phyloP scores from a whole-genome alignment of 768 basidiomycete species.

The Zangia roseola region DNA sequence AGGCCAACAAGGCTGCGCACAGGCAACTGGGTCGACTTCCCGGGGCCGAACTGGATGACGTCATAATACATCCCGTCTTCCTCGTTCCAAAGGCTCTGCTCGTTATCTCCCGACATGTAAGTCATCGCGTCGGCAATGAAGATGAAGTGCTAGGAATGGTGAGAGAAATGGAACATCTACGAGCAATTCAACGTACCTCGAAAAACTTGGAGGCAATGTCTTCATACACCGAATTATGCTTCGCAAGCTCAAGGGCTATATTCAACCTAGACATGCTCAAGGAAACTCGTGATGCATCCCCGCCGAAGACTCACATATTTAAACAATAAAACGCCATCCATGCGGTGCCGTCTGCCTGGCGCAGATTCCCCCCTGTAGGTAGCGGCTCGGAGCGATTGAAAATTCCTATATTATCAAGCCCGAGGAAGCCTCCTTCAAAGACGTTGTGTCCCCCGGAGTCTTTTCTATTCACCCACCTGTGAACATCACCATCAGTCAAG shows the following conservation, averaged over 20 bases:
- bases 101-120: conserved; percentile 73
- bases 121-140: conserved; percentile 99
- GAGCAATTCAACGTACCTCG: conserved; percentile 46
- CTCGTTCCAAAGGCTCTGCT: conserved; percentile 91
- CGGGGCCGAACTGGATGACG: conserved; percentile 84
- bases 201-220: conserved; percentile 99
- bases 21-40: conserved; percentile 85
- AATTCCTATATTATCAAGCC: conserved; percentile 95
- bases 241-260: conserved; percentile 95
- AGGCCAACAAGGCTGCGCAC: conserved; percentile 95
- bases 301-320: conserved; percentile 68
- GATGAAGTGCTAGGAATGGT: conserved; percentile 77
- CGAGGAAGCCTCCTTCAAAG: conserved; percentile 98
- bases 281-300: neutral
- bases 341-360: conserved; percentile 97
- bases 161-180: conserved; percentile 6
- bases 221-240: conserved; percentile 96
- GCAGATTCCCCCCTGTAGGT: conserved; percentile 89
- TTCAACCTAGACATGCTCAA: conserved; percentile 62
- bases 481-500: conserved; percentile 2
- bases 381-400: conserved; percentile 98
- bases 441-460: conserved; percentile 94
- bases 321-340: conserved; percentile 99
- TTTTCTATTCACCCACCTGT: conserved; percentile 97
- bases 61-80: conserved; percentile 99